Evolutionary conservation across 2,329 filamentous ascomycete genomes (phyloP).

Genomic region (Periconia macrospinosa): DNA sequence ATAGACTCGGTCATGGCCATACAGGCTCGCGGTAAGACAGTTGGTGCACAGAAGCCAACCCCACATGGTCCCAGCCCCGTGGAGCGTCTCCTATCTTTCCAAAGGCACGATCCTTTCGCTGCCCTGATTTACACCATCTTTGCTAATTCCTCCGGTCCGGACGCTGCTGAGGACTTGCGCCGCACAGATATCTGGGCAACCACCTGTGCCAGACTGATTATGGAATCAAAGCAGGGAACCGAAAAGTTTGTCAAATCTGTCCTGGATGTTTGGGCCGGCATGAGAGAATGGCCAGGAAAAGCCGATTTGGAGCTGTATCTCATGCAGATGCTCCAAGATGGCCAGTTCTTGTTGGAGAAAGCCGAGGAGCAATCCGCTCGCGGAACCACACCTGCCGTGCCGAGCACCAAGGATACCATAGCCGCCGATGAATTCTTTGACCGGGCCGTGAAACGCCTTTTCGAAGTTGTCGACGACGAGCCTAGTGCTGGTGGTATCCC

Average conservation of each 20-base stretch:
- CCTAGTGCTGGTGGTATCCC: slow-evolving; percentile 79
- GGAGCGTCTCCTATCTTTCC: slow-evolving; percentile 83
- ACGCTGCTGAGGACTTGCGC: slow-evolving; percentile 77
- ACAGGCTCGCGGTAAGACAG: slow-evolving; percentile 56
- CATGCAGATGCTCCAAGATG: slow-evolving; percentile 91
- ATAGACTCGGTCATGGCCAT: slow-evolving; percentile 81
- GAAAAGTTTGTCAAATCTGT: slow-evolving; percentile 82
- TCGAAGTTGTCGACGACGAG: slow-evolving; percentile 83
- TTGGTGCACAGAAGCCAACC: slow-evolving; percentile 52
- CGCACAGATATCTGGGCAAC: slow-evolving; percentile 87
- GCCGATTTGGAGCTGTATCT: slow-evolving; percentile 91
- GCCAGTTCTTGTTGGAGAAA: slow-evolving; percentile 85
- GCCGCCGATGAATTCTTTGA: slow-evolving; percentile 88
- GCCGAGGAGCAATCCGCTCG: slow-evolving; percentile 74
- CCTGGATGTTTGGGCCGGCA: slow-evolving; percentile 82
- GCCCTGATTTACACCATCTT: slow-evolving; percentile 85
- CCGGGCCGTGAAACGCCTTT: slow-evolving; percentile 75
- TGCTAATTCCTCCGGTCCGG: slow-evolving; percentile 79
- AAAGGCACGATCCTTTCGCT: slow-evolving; percentile 83
- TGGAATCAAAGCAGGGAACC: slow-evolving; percentile 72
- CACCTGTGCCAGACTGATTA: slow-evolving; percentile 80
- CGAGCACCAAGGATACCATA: slow-evolving; percentile 77
- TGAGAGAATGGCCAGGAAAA: slow-evolving; percentile 87
- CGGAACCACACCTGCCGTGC: slow-evolving; percentile 69
- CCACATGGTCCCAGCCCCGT: slow-evolving; percentile 65